phyloP scores from a whole-genome alignment of 192 early-diverging fungal genomes.

The Linnemannia hyalina region DNA sequence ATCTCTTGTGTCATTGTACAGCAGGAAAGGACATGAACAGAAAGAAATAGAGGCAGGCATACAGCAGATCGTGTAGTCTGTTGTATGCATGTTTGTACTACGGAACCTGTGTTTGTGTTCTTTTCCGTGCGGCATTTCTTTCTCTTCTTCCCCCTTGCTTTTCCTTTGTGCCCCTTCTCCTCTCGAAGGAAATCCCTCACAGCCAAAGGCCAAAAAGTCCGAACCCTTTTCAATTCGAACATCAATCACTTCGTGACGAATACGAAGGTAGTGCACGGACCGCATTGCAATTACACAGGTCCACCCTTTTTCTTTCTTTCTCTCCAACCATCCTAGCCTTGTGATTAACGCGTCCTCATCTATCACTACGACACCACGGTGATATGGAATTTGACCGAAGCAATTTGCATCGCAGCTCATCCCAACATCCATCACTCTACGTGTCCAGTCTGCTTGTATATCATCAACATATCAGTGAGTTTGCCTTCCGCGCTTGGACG shows the following conservation, averaged over 20 bases:
- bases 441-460: not conserved
- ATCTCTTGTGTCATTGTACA: not conserved
- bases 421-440: not conserved
- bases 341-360: not conserved
- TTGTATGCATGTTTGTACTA: no score
- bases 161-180: not conserved
- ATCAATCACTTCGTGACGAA: not conserved
- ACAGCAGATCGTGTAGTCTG: not conserved
- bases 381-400: not conserved
- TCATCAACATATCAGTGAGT: not conserved
- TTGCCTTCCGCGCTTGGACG: not conserved
- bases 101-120: not conserved
- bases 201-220: not conserved
- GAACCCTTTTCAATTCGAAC: not conserved
- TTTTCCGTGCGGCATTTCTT: slow-evolving; percentile 7
- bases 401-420: not conserved
- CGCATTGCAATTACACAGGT: not conserved
- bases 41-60: not conserved
- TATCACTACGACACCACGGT: not conserved
- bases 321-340: not conserved
- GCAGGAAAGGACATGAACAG: not conserved
- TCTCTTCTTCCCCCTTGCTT: not conserved
- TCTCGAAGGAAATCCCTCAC: not conserved
- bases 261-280: not conserved
- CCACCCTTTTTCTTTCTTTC: not conserved